Conservation (phyloP, 1,284 basidiomycete species). For the Trichosporon sp. region DNA sequence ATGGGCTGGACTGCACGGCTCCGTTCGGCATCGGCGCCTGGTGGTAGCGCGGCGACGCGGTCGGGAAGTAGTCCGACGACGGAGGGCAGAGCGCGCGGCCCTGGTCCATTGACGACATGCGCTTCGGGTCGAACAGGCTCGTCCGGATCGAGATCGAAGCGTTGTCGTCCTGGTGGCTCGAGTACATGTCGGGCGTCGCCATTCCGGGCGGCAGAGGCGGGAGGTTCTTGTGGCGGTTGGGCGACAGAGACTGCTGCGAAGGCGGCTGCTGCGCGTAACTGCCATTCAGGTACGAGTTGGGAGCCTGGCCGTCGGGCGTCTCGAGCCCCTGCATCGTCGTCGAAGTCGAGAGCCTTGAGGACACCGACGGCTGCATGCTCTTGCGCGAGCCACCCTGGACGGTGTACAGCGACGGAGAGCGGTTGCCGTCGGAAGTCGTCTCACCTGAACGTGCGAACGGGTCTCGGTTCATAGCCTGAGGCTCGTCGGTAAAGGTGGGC, state of each 20-base stretch:
- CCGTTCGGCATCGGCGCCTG: slow-evolving; percentile 9
- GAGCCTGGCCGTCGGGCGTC: slow-evolving; percentile 14
- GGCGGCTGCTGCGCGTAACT: slow-evolving; percentile 5
- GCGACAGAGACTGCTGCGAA: slow-evolving; percentile 24
- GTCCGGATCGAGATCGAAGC: slow-evolving; percentile 10
- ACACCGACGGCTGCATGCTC: slow-evolving; percentile 20
- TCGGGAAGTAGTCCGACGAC: slow-evolving; percentile 22
- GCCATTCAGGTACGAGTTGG: slow-evolving; percentile 13
- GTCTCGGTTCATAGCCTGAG: slow-evolving; percentile 5
- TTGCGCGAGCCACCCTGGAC: slow-evolving; percentile 11
- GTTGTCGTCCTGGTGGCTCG: slow-evolving; percentile 9
- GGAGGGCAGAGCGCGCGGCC: slow-evolving; percentile 6
- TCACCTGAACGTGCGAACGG: neutral
- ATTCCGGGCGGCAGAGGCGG: slow-evolving; percentile 38
- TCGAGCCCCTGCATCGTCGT: slow-evolving; percentile 15
- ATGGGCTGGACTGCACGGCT: neutral
- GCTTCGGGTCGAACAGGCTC: slow-evolving; percentile 19
- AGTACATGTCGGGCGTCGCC: slow-evolving; percentile 12
- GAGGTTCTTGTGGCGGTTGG: slow-evolving; percentile 45
- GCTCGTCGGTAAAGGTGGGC: slow-evolving; percentile 16
- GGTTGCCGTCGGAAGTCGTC: slow-evolving; percentile 1
- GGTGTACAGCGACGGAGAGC: neutral
- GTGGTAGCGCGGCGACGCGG: slow-evolving; percentile 20
- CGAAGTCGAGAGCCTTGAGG: slow-evolving; percentile 18
- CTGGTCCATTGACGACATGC: slow-evolving; percentile 15